Base-by-base conservation (phyloP, 2,329 filamentous ascomycete genomes). In the Beauveria varroae region DNA sequence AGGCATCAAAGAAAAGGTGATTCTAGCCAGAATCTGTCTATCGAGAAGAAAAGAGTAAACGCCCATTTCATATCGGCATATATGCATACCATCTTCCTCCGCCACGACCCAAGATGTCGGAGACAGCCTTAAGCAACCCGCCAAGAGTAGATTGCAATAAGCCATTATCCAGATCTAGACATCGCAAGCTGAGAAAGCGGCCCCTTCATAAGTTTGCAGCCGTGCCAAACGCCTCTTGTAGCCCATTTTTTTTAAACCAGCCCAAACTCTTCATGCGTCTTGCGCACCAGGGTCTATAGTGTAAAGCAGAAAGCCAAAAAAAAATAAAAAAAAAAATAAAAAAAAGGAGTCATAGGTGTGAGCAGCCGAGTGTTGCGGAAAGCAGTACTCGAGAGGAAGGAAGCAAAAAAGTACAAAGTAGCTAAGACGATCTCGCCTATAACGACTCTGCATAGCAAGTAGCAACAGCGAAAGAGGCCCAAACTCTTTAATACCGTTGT, bases 341-440 rank as follows among this genome's bases (percentile, higher is more conserved):
- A 53, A 56, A 28, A 56, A 61, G 57, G 57, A 59, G 59, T 24
- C 61, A 54, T 8, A 52, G 59, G 58, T 26, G 43, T 58, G 56
- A 51, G 56, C 56, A 51, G 56, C 24, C 16, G 56, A 58, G 47
- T 37, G 30, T 49, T 56, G 26, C 50, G 43, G 24, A 53, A 65
- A 65, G 56, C 53, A 62, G 51, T 63, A 60, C 44, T 28, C n/a
- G 63, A 67, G 60, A 64, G 34, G 61, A 56, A 66, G 50, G 57
- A 66, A 60, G 62, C 49, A 60, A 64, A 59, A 61, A 57, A 50
- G 64, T 65, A 64, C 64, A 63, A 57, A 64, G 57, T 59, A 59
- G 57, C 57, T 59, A 59, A 53, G 57, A 59, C 57, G 57, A 53
- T 46, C 57, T 59, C 57, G 57, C 49, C 57, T 59, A 59, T 34